Evolutionary conservation across 1,284 basidiomycete genomes (phyloP).

Genomic region (Lignosus rhinocerotis): DNA sequence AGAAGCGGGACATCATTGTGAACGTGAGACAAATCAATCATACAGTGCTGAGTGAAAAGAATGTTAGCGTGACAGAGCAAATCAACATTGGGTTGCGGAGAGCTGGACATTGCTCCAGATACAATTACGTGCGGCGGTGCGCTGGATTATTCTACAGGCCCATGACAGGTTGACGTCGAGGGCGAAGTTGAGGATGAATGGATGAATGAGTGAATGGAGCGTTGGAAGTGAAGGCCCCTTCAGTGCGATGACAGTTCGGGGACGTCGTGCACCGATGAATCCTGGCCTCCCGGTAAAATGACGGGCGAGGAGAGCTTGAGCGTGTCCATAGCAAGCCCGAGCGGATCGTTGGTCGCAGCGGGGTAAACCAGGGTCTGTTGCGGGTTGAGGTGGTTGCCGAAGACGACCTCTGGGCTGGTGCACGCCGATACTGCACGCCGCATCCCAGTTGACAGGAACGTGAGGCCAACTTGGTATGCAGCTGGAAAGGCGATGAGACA

Average conservation of each 20-base stretch:
- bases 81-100: background rate
- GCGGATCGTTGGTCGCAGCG: conserved; percentile 54
- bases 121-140: conserved; percentile 13
- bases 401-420: conserved; percentile 90
- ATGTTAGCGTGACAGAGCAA: background rate
- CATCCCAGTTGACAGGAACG: conserved; percentile 94
- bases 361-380: conserved; percentile 38
- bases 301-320: conserved; percentile 36
- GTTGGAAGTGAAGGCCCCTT: background rate
- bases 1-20: background rate
- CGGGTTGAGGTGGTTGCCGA: conserved; percentile 49
- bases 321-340: conserved; percentile 71
- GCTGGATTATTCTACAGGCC: conserved; percentile 14
- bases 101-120: background rate
- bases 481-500: conserved; percentile 46
- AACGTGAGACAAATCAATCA: background rate
- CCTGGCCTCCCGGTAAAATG: conserved; percentile 11
- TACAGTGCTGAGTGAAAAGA: background rate
- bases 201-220: too few species aligned
- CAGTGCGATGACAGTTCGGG: background rate
- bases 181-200: background rate
- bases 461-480: conserved; percentile 91
- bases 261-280: background rate
- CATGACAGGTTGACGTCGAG: background rate
- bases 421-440: conserved; percentile 92